Evolutionary conservation across 257 asterid genomes (phyloP).

Genomic region (Solanum pennellii): DNA sequence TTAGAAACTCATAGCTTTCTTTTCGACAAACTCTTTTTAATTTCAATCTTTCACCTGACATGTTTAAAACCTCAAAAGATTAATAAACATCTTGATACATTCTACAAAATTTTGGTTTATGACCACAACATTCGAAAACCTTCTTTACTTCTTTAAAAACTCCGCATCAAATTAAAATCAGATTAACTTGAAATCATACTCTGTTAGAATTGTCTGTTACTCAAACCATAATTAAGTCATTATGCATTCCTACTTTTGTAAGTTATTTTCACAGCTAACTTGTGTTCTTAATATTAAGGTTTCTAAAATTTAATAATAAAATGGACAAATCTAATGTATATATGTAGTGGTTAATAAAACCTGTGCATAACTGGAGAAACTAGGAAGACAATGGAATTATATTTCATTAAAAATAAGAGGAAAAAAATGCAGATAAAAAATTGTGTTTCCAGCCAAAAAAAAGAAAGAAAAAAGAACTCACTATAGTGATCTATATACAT

Average conservation of each 20-base stretch:
- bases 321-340: background rate
- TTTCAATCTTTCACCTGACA: background rate
- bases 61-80: background rate
- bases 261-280: background rate
- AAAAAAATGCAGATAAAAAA: background rate
- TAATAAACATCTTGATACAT: too few relatives aligned
- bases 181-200: too few relatives aligned
- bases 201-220: background rate
- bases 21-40: background rate
- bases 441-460: background rate
- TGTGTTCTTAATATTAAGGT: background rate
- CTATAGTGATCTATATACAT: background rate
- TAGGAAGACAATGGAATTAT: background rate
- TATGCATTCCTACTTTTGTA: background rate
- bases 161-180: background rate
- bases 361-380: background rate
- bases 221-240: background rate
- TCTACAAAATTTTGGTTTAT: background rate
- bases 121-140: background rate
- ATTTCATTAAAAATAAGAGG: background rate
- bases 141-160: background rate
- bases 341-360: background rate
- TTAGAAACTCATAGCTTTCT: background rate
- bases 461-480: background rate
- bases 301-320: background rate